Evolutionary conservation across 352 stramenopile species (phyloP), one percentile per base, ranked within the genome.

Genomic region (Phytophthora citricola): DNA sequence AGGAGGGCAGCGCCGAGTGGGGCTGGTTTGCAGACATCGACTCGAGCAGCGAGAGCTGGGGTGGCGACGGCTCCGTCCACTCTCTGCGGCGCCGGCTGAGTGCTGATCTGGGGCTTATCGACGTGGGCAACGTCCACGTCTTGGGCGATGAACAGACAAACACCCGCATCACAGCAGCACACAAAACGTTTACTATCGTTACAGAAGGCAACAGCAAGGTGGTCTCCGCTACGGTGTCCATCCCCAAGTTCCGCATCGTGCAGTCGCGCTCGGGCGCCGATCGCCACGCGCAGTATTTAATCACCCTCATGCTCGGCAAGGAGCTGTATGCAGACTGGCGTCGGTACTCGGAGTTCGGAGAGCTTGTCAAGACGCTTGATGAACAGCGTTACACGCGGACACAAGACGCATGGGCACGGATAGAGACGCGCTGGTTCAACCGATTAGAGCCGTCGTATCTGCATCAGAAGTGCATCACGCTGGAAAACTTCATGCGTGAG

Each of bases 21-120:
- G 88, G 88, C 17, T 95, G 88, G 88, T 95, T 95, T 44, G 85
- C 87, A 11, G 88, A 95, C 62, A 95, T 95, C 46, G 88, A 95
- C 66, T 92, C 81, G 48, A 95, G 88, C 49, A 89, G 79, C 57
- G 88, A 95, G 69, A 93, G 83, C 62, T 93, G 82, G 82, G 82
- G 72, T 20, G 67, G 83, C 40, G 88, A 94, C 36, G 79, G 72
- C 9, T 92, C 83, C 15, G 64, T 89, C n/a, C 79, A 85, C 32
- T 86, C 76, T 43, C 50, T 89, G 15, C 79, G 85, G 32, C 84
- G 88, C 9, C 80, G 81, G 29, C 69, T 93, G 29, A 94, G 85
- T 63, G 78, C 79, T 12, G 86, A 94, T 45, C 51, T 94, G 34
- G 84, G 86, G 2, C 63, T 92, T n/a, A 71, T 92, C 5, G 84